phyloP scores from a whole-genome alignment of 2,329 filamentous ascomycete species.

The Diaporthe vaccinii region DNA sequence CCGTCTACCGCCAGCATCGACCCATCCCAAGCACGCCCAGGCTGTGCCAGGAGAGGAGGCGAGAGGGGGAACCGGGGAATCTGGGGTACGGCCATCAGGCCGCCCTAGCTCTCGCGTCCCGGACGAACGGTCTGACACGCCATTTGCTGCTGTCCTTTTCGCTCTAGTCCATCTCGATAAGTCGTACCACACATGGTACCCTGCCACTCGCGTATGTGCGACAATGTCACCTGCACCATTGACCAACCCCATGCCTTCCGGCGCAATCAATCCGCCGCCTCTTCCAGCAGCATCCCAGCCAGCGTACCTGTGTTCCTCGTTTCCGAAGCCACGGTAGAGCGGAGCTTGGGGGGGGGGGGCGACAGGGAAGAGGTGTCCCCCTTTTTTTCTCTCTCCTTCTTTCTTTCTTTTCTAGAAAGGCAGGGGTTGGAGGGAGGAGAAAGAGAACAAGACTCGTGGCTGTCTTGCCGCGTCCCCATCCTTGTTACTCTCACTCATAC shows the following conservation, averaged over 20 bases:
- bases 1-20: background rate
- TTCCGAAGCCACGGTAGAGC: constrained; percentile 17
- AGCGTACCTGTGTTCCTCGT: background rate
- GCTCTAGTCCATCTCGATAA: background rate
- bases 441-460: background rate
- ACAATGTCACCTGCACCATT: constrained; percentile 19
- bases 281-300: background rate
- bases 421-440: background rate
- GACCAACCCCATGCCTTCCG: background rate
- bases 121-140: constrained; percentile 39
- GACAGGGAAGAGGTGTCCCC: background rate
- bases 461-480: too few species aligned
- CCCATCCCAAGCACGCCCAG: constrained; percentile 29
- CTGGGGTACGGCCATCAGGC: constrained; percentile 34
- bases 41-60: constrained; percentile 20
- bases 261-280: background rate
- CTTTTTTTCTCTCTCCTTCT: background rate
- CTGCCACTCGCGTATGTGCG: background rate
- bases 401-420: background rate
- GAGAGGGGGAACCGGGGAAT: constrained; percentile 30
- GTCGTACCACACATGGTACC: background rate
- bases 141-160: constrained; percentile 10
- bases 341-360: background rate
- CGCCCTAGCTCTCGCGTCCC: constrained; percentile 34
- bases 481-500: background rate